Evolutionary conservation across 352 stramenopile genomes (phyloP), one percentile per base, ranked within the genome.

Genomic region (Ochromonadaceae sp.): DNA sequence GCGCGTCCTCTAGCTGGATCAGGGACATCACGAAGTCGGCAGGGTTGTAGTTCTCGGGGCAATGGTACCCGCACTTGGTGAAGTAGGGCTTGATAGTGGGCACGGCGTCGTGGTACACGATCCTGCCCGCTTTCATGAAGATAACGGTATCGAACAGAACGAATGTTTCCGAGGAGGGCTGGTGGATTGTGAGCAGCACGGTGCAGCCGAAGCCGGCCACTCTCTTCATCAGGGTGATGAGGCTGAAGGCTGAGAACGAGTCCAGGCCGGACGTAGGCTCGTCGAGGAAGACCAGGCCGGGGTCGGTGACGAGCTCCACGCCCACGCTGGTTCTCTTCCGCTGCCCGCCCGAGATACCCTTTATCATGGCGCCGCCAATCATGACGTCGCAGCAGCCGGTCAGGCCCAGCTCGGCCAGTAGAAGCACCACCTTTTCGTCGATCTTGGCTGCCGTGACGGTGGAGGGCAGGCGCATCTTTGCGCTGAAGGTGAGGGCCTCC

Each of bases 291-390:
- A 94, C 61, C 39, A 93, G 73, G 30, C 67, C 78, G 15, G 83
- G 81, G 17, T 77, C 63, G 3, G 78, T 84, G 22, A 87, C 79
- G 12, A 96, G 70, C 61, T 95, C 88, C 0, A 95, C 81, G 46
- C 83, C 88, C 39, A 94, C 86, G 39, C 79, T 90, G 32, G 93
- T 84, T 26, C 89, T 78, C 40, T 91, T 87, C 32, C 84, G 78
- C 70, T 97, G 84, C 44, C 88, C 90, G 14, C 90, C 88, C 38
- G 83, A 94, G 39, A 96, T 86, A 20, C 90, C 90, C 55, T 89
- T 87, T 5, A 80, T 72, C 0, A 77, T 46, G 15, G 63, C 74
- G 34, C 67, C 50, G 30, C 70, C 70, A 14, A 69, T 49, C 25
- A 61, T 49, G n/a, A 49, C 46, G 62, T 75, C 52, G n/a, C 39